These are phyloP conservation scores for Cyathus striatus DNA, from an alignment of 768 basidiomycete genomes.

Conservation along the genomic window DNA sequence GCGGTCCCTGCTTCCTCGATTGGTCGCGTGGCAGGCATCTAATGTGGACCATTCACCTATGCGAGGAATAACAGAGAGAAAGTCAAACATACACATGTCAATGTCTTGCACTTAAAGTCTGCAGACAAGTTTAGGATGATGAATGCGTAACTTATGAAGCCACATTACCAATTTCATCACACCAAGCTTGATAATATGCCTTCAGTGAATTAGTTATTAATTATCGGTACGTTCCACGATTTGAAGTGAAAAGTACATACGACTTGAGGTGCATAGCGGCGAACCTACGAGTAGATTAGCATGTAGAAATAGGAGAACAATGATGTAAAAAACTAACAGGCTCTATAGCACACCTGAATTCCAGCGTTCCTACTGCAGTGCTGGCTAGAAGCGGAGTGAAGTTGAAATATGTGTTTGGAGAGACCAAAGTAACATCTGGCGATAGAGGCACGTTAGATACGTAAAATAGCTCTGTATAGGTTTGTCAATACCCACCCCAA, in stretches of 20 bases:
- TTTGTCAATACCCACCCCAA: slow-evolving; percentile 50
- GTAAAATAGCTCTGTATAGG: too few relatives aligned
- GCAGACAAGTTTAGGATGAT: too few relatives aligned
- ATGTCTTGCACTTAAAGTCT: slow-evolving; percentile 58
- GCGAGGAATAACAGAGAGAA: not conserved
- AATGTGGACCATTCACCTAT: not conserved
- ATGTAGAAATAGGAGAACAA: not conserved
- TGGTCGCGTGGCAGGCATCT: slow-evolving; percentile 63
- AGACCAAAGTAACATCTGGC: slow-evolving; percentile 60
- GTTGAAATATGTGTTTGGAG: slow-evolving; percentile 66
- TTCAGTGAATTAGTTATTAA: slow-evolving; percentile 14
- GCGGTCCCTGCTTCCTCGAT: slow-evolving; percentile 6
- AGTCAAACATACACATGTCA: slow-evolving; percentile 50
- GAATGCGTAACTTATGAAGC: too few relatives aligned
- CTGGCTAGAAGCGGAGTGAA: slow-evolving; percentile 65
- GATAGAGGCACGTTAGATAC: too few relatives aligned
- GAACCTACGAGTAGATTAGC: slow-evolving; percentile 29
- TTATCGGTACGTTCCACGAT: not conserved
- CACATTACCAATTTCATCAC: slow-evolving; percentile 57
- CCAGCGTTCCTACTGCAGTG: slow-evolving; percentile 78
- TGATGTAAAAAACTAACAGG: slow-evolving; percentile 43
- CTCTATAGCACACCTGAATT: slow-evolving; percentile 77
- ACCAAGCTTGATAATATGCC: slow-evolving; percentile 73
- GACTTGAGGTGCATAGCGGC: slow-evolving; percentile 50
- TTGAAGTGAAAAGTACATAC: slow-evolving; percentile 24